These are phyloP conservation scores for Athelia sp. DNA, from an alignment of 1,284 basidiomycete species.

Conservation along the genomic window DNA sequence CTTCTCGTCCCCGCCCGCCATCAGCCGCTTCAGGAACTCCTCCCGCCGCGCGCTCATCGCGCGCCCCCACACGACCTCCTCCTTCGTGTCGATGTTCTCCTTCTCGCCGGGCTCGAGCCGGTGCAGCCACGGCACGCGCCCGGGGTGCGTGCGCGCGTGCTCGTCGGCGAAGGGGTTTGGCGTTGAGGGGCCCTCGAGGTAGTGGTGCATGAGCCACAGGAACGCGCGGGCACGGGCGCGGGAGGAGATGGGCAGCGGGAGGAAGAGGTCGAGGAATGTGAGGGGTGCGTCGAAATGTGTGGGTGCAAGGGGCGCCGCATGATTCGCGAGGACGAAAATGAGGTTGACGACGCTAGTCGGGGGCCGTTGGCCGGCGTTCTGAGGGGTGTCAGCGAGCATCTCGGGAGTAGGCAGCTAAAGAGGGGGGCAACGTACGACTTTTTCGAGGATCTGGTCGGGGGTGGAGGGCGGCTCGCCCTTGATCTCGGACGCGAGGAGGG, in stretches of 20 bases:
- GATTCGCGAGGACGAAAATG: conserved; percentile 70
- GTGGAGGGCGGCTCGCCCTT: conserved; percentile 62
- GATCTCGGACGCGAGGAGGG: conserved; percentile 63
- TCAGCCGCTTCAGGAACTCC: conserved; percentile 57
- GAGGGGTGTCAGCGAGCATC: conserved; percentile 7
- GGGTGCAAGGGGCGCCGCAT: conserved; percentile 62
- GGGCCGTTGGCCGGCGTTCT: conserved; percentile 58
- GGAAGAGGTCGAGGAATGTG: conserved; percentile 79
- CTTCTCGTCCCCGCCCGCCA: conserved; percentile 47
- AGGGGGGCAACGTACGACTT: conserved; percentile 40
- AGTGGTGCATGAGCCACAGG: conserved; percentile 76
- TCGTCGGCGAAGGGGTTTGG: conserved; percentile 67
- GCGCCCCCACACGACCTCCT: conserved; percentile 63
- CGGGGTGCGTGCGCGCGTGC: conserved; percentile 40
- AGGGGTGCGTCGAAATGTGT: conserved; percentile 71
- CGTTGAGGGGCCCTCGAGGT: conserved; percentile 56
- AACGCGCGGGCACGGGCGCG: conserved; percentile 69
- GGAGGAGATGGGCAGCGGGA: conserved; percentile 69
- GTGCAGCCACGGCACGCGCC: conserved; percentile 52
- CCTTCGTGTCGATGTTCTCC: conserved; percentile 67
- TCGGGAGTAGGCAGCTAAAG: conserved; percentile 5
- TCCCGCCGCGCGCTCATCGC: conserved; percentile 63
- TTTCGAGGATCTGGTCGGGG: conserved; percentile 64
- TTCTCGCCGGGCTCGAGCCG: conserved; percentile 44
- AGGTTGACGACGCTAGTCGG: conserved; percentile 79